Evolutionary conservation across 1,284 basidiomycete species (phyloP).

Genomic region (Fomitopsis pinicola): DNA sequence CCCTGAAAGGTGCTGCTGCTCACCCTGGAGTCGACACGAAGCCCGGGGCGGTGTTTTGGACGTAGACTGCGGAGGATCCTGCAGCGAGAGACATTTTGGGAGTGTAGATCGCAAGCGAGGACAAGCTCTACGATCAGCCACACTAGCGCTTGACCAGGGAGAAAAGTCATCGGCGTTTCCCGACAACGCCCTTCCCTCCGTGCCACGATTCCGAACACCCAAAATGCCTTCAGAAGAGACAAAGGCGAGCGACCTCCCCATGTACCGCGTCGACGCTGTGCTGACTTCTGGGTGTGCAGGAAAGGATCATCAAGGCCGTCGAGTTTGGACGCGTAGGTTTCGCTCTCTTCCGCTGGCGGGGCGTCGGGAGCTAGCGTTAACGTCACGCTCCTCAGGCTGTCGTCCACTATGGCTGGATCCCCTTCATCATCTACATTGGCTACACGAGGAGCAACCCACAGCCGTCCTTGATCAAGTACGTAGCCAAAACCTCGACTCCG

Average conservation of each 20-base stretch:
- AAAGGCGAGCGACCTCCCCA: constrained; percentile 47
- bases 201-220: constrained; percentile 15
- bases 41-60: constrained; percentile 42
- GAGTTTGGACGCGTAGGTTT: constrained; percentile 73
- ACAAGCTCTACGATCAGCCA: constrained; percentile 5
- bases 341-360: constrained; percentile 1
- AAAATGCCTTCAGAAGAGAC: constrained; percentile 84
- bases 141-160: constrained; percentile 14
- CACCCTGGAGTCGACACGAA: constrained; percentile 32
- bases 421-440: constrained; percentile 89
- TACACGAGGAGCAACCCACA: constrained; percentile 87
- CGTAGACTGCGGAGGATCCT: constrained; percentile 63
- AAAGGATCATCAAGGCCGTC: constrained; percentile 74
- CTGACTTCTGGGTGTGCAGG: constrained; percentile 37
- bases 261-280: not conserved
- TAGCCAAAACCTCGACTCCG: constrained; percentile 13
- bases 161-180: constrained; percentile 33
- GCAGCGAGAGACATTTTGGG: constrained; percentile 63
- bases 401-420: constrained; percentile 91
- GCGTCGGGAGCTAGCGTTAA: constrained; percentile 3
- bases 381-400: constrained; percentile 54
- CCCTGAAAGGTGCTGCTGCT: not conserved
- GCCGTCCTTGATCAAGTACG: constrained; percentile 91
- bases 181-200: constrained; percentile 20
- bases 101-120: constrained; percentile 9